Evolutionary conservation across 148 eudicot genomes (phyloP), one percentile per base, ranked within the genome.

Genomic region (Agrostemma githago): DNA sequence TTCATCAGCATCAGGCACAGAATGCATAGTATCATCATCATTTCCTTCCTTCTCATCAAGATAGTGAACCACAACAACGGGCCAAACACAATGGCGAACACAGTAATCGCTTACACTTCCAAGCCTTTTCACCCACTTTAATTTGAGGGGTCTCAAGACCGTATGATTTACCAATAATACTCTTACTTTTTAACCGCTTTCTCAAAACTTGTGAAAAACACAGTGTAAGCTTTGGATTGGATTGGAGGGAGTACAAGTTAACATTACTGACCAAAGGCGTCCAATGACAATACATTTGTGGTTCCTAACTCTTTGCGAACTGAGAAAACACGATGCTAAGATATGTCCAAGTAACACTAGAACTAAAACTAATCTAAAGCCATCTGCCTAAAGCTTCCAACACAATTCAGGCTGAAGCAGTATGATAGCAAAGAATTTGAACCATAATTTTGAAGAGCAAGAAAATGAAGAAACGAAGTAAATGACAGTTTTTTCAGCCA

Each of bases 31-130:
- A 34, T 86, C 88, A 40, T 65, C 87, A 19, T 76, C 81, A 72
- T 56, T 83, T 54, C 76, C 88, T 39, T 92, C 97, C 80, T 90
- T 92, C 76, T 92, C 97, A 77, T 89, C 95, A 53, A 96, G 92
- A 76, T 83, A 90, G 62, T 96, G 92, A 43, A 92, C 95, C 42
- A 92, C 97, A 67, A 92, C 96, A 17, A 92, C 97, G 5, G 97
- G 97, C 64, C 97, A 92, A 42, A 92, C 95, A 81, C 97, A 92
- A 68, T 92, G 97, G 63, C 95, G 85, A 59, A 92, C 97, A 64
- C 97, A 92, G 72, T 92, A 92, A 83, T 92, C 97, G 76, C 97
- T 92, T 2, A 92, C 97, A 78, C 97, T 92, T 70, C 97, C 97
- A 48, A 92, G 86, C 85, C 97, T 78, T 26, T 26, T 26, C 34